Percentiles rank a stretch among this genome's conserved stretches.
Evolutionary conservation across 805 yeast genomes (phyloP).

Genomic region (Maudiozyma saulgeensis): DNA sequence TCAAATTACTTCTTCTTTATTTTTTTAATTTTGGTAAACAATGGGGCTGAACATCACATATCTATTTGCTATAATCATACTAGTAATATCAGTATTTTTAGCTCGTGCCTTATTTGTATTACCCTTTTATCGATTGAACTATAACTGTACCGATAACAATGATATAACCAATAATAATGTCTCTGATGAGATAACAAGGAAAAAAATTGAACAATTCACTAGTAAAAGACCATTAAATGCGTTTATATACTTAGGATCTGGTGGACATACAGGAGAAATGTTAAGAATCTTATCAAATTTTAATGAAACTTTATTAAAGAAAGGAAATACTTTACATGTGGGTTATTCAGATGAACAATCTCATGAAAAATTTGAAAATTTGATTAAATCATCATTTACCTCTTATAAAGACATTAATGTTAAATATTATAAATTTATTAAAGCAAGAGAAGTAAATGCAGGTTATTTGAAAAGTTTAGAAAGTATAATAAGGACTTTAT

Average conservation of each 20-base stretch:
- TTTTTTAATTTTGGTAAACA: not conserved
- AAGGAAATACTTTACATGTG: conserved; percentile 33
- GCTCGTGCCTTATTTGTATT: conserved; percentile 12
- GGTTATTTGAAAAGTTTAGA: conserved; percentile 22
- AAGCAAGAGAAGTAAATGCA: conserved; percentile 34
- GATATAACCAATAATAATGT: not conserved
- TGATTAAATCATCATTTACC: conserved; percentile 20
- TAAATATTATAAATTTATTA: conserved; percentile 19
- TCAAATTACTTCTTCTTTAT: not conserved
- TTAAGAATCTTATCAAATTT: conserved; percentile 47
- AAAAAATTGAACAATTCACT: not conserved
- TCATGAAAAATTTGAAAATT: conserved; percentile 31
- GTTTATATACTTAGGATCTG: conserved; percentile 79
- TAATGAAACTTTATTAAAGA: conserved; percentile 36
- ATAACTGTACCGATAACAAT: not conserved
- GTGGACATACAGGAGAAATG: conserved; percentile 97
- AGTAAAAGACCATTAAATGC: conserved; percentile 19
- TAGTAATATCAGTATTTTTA: conserved; percentile 7
- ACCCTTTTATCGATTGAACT: conserved; percentile 11
- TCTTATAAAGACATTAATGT: conserved; percentile 5
- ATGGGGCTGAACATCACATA: conserved; percentile 1
- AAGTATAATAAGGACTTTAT: conserved; percentile 29
- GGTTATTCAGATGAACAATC: conserved; percentile 20
- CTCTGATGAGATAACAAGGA: not conserved
- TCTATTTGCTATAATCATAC: conserved; percentile 1